Base-by-base conservation (phyloP, 2,329 filamentous ascomycete species). In the Aspergillus fumigatus region DNA sequence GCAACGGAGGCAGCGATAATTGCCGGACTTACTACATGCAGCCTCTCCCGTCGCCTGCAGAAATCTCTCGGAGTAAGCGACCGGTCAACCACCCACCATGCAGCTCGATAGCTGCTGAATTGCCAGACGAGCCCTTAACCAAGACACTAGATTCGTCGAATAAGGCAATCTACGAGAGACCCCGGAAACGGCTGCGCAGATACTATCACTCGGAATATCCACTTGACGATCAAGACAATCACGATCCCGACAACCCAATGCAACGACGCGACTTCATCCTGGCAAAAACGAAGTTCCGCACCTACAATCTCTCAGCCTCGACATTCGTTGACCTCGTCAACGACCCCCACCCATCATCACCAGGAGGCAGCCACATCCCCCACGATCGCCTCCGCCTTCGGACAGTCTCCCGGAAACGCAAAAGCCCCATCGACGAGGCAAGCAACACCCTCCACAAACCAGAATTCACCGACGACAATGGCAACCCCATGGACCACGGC, bases 11-110 rank as follows among this genome's bases (percentile, higher is more conserved):
- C 23, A 86, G 84, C 55, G 80, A 80, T 25, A 84, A 84, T 56
- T 78, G 80, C 43, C 80, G 88, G 26, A 88, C 83, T 0, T 89
- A 86, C 65, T 92, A 92, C 69, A 83, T 77, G 10, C 71, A 77
- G 45, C 69, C 71, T 4, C 67, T 78, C 10, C 65, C 67, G 4
- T 70, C 65, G 14, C 69, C 68, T 3, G 62, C 64, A 26, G 65
- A 71, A 48, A 61, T 65, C 17, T 51, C 52, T 26, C 55, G 58
- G 51, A 62, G 60, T 25, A 60, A 65, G 27, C 56, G 45, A 38
- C 54, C 26, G 45, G 29, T 49, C 29, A 32, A 41, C 52, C 45
- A 8, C 47, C 48, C 32, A 55, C 54, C 52, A 25, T 58, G 57
- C 11, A 60, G 63, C 50, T 38, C 59, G 9, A 57, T 55, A 10